Conservation (phyloP, 306 rosid genomes). For the Medicago ruthenica region DNA sequence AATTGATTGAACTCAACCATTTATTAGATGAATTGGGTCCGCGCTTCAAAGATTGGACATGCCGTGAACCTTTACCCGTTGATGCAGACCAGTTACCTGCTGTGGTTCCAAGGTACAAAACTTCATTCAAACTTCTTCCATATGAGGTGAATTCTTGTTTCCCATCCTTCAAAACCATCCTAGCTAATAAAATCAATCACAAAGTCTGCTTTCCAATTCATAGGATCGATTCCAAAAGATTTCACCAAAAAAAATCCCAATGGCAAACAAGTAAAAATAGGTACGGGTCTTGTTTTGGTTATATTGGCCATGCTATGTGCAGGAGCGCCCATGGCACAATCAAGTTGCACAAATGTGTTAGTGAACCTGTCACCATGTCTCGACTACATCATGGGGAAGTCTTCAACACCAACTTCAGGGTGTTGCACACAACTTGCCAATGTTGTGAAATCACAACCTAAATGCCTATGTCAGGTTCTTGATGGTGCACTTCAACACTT, state of each 20-base stretch:
- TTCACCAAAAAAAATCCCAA: too few species aligned
- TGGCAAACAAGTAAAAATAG: too few species aligned
- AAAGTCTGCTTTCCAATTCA: too few species aligned
- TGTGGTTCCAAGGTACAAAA: slow-evolving; percentile 66
- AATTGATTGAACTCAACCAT: slow-evolving; percentile 65
- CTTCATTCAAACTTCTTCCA: slow-evolving; percentile 83
- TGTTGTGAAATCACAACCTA: slow-evolving; percentile 69
- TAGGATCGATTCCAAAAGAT: too few species aligned
- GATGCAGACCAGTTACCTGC: slow-evolving; percentile 89
- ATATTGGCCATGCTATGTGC: too few species aligned
- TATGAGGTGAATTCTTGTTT: slow-evolving; percentile 60
- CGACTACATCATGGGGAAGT: too few species aligned
- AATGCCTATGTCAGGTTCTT: slow-evolving; percentile 79
- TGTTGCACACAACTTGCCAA: slow-evolving; percentile 79
- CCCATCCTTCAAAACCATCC: too few species aligned
- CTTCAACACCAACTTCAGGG: slow-evolving; percentile 71
- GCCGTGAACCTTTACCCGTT: slow-evolving; percentile 86
- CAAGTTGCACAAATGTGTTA: too few species aligned
- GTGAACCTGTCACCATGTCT: too few species aligned
- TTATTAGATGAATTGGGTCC: slow-evolving; percentile 92
- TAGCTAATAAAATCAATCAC: too few species aligned
- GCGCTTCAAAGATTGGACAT: slow-evolving; percentile 80
- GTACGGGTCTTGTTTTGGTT: too few species aligned
- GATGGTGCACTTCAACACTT: slow-evolving; percentile 41
- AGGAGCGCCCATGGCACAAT: too few species aligned